Evolutionary conservation across 1,284 basidiomycete species (phyloP), one percentile per base, ranked within the genome.

Genomic region (Puccinia polysora): DNA sequence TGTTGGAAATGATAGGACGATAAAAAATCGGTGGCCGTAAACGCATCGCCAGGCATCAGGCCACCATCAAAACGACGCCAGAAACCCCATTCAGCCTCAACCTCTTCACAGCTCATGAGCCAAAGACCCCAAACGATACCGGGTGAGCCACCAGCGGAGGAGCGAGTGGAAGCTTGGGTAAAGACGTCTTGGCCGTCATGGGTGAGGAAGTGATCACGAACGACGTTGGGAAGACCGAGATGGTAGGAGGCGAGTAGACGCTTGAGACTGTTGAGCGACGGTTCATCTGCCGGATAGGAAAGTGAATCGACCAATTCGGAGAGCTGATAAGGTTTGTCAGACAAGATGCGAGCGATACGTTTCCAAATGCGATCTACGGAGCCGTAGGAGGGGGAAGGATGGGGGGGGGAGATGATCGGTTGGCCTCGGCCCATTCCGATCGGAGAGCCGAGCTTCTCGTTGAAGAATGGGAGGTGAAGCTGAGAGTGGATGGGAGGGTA

Each of bases 11-110:
- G 18, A 20, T 71, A 45, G 71, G 59, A 25, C 34, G 53, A 43
- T 60, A 72, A 45, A 8, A 58, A 38, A 30, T 69, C 64, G 49
- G 60, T 40, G 12, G 45, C 52, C 7, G 75, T 73, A n/a, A 75
- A 74, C 0, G 73, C 76, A 18, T 74, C 49, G 40, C 94, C 90
- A n/a, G 69, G 69, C 49, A 72, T 53, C 10, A 53, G 30, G 23
- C 69, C 69, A 38, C 86, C 84, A 78, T 96, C 93, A 49, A 94
- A 89, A 77, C 89, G 87, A 75, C 92, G 83, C 93, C 93, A 96
- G 78, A 94, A 95, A 55, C 85, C 82, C 91, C 92, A 96, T 81
- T 97, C 93, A 74, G 91, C 88, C 73, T 91, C 83, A 28, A 95
- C 90, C 75, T 91, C 89, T 77, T 97, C 93, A 40, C 95, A 83